Base-by-base conservation (phyloP, 495 filamentous ascomycete genomes). In the Neurospora sp. region DNA sequence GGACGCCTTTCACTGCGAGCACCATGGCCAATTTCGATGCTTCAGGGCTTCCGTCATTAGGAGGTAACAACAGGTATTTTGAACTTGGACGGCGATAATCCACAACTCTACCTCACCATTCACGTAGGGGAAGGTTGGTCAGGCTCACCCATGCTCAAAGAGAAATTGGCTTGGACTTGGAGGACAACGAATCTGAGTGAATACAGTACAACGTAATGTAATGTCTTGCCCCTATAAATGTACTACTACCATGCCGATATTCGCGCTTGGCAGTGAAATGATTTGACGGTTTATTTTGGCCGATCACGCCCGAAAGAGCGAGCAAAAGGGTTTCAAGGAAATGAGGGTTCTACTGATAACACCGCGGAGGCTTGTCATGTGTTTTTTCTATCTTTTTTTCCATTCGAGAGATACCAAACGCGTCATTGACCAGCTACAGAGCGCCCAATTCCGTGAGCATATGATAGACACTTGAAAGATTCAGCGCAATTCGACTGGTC, bases 21-120 rank as follows among this genome's bases (percentile, higher is more conserved):
- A 48, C 70, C 0, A 65, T 81, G n/a, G 72, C 76, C 8, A 75
- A 71, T 14, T 79, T 79, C 71, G 76, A 81, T 59, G 35, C 78
- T 7, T 75, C 79, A 9, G 70, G 72, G 0, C 73, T 78, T 42
- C 53, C 41, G 1, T 71, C 53, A 27, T 38, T 39, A 65, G 72
- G 76, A 20, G 42, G 41, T 22, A 73, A 68, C 39, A 76, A 80
- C 1, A 74, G 79, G 10, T 80, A 72, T 69, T 79, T 76, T 71
- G 72, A 71, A 20, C 70, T 72, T 20, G 73, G 72, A 42, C 69
- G 77, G 44, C 72, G 76, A n/a, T 79, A 69, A 73, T 35, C 6
- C 12, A 37, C 14, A 35, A 35, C 27, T 65, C 27, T 65, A 35
- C 53, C 53, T 65, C 53, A 18, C 14, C 53, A 16, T 35, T 37